A percentile compares a stretch with the other conserved stretches of the same genome.
phyloP scores from a whole-genome alignment of 2,329 filamentous ascomycete genomes.

The Talaromyces albobiverticillius region DNA sequence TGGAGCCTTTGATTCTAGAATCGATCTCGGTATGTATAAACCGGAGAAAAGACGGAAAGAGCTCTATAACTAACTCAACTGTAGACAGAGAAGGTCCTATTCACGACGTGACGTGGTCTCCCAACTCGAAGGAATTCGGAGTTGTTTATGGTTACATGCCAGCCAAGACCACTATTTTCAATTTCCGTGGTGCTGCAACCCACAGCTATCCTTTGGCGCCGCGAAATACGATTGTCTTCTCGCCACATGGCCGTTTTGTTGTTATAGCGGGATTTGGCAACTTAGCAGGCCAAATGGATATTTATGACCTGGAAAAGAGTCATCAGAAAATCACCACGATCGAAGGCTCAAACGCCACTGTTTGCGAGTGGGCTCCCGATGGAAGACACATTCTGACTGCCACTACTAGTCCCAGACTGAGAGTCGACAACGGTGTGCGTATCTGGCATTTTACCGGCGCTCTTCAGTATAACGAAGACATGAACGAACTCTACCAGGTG shows the following conservation, averaged over 20 bases:
- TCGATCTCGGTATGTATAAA: conserved; percentile 61
- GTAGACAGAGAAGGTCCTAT: conserved; percentile 94
- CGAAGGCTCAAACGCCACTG: conserved; percentile 90
- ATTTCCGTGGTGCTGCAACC: conserved; percentile 74
- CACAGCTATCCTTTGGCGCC: conserved; percentile 85
- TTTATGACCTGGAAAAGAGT: conserved; percentile 94
- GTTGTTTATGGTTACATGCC: conserved; percentile 99
- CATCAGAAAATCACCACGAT: conserved; percentile 90
- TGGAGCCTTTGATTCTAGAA: conserved; percentile 86
- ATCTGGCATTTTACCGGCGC: conserved; percentile 88
- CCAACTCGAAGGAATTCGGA: conserved; percentile 95
- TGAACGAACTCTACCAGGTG: conserved; percentile 90
- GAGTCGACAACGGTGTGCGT: conserved; percentile 94
- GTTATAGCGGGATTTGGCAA: conserved; percentile 96
- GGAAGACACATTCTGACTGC: conserved; percentile 94
- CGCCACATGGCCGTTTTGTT: conserved; percentile 87
- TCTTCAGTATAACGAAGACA: conserved; percentile 93
- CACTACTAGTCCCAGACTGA: conserved; percentile 91
- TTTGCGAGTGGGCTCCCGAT: conserved; percentile 97
- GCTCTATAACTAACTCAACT: not conserved
- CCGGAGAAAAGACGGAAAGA: not conserved
- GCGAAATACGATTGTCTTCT: conserved; percentile 93
- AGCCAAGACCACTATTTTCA: conserved; percentile 98
- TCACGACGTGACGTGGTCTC: conserved; percentile 97
- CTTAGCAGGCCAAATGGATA: conserved; percentile 93